Base-by-base conservation (phyloP, 148 eudicot genomes). In the Persicaria maculosa region DNA sequence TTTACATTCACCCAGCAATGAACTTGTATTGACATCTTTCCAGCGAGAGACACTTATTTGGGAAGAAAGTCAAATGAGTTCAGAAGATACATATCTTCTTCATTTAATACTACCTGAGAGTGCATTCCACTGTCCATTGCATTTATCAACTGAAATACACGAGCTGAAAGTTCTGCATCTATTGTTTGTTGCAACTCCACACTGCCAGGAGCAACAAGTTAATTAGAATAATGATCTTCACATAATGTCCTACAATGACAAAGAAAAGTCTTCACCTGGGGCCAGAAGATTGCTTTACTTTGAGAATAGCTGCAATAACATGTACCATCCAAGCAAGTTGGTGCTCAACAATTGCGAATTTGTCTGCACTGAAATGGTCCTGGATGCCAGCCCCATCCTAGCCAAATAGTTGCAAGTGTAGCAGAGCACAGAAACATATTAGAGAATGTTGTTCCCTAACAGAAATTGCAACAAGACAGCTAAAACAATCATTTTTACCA, bases 271-370 rank as follows among this genome's bases (percentile, higher is more conserved):
- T 50, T 74, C 50, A 84, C 90, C 89, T 80, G 75, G 83, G 84
- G 74, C 93, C 87, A 70, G 83, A 74, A 81, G 78, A 80, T 75
- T 85, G 89, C 77, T 83, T 92, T 52, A 82, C 78, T 82, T 79
- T 92, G 31, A 95, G 64, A 77, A 90, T 85, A 44, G 97, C 84
- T 68, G 87, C 93, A 74, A 95, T 86, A 55, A 95, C 87, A 79
- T 95, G 97, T 72, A 92, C 93, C 77, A 95, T 84, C 98, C 97
- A 95, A 16, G 98, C 85, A 83, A 95, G 97, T 76, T 92, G 89
- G 67, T 88, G 86, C 79, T 95, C 98, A 76, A 88, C 75, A 6
- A 87, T 55, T 68, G 75, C 75, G 74, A 92, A 81, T 72, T 87
- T 85, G 74, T 75, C 82, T n/a, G 71, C 77, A 83, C 85, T 83